Evolutionary conservation across 2,329 filamentous ascomycete species (phyloP).

Genomic region (Cryphonectria nitschkei): DNA sequence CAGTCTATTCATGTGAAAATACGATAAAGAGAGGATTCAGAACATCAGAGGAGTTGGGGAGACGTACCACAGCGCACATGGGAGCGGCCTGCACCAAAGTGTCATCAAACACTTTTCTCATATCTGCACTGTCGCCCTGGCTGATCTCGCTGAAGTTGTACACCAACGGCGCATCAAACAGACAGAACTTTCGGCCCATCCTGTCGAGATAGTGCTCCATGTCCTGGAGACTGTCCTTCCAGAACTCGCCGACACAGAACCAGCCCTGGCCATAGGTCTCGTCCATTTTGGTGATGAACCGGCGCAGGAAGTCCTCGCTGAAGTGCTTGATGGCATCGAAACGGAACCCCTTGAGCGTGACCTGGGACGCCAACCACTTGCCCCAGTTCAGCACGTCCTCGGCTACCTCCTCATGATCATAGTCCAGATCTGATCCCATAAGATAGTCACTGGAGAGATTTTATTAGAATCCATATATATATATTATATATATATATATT

Average conservation of each 20-base stretch:
- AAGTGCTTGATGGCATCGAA: constrained; percentile 77
- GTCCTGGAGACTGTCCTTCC: constrained; percentile 43
- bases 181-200: constrained; percentile 60
- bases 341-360: constrained; percentile 67
- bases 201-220: constrained; percentile 39
- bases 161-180: constrained; percentile 72
- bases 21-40: neutral
- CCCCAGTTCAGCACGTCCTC: constrained; percentile 70
- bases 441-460: constrained; percentile 66
- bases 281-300: constrained; percentile 65
- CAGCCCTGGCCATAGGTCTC: constrained; percentile 44
- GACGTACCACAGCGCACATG: constrained; percentile 41
- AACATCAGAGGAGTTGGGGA: neutral
- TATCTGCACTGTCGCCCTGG: constrained; percentile 58
- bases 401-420: constrained; percentile 64
- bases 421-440: constrained; percentile 75
- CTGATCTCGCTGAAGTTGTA: constrained; percentile 68
- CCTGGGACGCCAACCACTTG: constrained; percentile 64
- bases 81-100: constrained; percentile 55
- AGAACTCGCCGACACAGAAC: constrained; percentile 46
- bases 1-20: neutral
- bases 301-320: constrained; percentile 65
- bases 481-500: too few relatives aligned
- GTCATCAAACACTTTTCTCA: constrained; percentile 65
- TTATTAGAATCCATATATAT: constrained; percentile 39